These are phyloP conservation scores for Nitzschia palea DNA, from an alignment of 108 stramenopile genomes.

Conservation along the genomic window DNA sequence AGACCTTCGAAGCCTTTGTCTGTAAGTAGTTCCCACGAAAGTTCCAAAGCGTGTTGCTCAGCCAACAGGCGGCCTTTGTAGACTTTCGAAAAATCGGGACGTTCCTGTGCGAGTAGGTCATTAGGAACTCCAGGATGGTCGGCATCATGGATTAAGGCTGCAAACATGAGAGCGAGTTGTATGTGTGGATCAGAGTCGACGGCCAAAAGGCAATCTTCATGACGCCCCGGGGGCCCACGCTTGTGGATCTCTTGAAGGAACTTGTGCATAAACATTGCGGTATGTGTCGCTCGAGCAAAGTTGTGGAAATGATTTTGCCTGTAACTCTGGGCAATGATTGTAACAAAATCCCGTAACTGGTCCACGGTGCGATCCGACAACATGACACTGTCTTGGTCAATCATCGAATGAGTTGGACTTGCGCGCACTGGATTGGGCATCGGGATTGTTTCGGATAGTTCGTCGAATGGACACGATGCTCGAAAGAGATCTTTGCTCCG, in stretches of 20 bases:
- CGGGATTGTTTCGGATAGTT: slow-evolving; percentile 2
- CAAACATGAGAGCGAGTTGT: slow-evolving; percentile 45
- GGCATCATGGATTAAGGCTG: slow-evolving; percentile 58
- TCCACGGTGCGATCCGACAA: not conserved
- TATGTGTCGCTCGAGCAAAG: slow-evolving; percentile 48
- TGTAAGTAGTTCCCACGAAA: slow-evolving; percentile 47
- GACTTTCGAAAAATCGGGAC: slow-evolving; percentile 32
- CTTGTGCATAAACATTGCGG: slow-evolving; percentile 33
- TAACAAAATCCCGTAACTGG: slow-evolving; percentile 38
- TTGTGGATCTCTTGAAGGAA: slow-evolving; percentile 45
- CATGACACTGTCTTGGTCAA: no score
- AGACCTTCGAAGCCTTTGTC: slow-evolving; percentile 13
- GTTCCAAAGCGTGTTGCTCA: slow-evolving; percentile 46
- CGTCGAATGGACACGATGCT: slow-evolving; percentile 1
- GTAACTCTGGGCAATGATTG: slow-evolving; percentile 27
- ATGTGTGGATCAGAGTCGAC: slow-evolving; percentile 46
- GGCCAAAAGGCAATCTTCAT: slow-evolving; percentile 18
- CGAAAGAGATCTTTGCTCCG: not conserved
- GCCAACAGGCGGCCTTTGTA: slow-evolving; percentile 55
- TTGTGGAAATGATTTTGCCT: slow-evolving; percentile 39
- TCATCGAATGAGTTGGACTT: no score
- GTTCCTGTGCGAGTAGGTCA: slow-evolving; percentile 19
- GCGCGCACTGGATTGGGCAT: not conserved
- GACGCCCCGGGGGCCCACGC: not conserved
- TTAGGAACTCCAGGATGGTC: slow-evolving; percentile 32